phyloP scores from a whole-genome alignment of 2,329 filamentous ascomycete genomes.

The Microsporum canis region DNA sequence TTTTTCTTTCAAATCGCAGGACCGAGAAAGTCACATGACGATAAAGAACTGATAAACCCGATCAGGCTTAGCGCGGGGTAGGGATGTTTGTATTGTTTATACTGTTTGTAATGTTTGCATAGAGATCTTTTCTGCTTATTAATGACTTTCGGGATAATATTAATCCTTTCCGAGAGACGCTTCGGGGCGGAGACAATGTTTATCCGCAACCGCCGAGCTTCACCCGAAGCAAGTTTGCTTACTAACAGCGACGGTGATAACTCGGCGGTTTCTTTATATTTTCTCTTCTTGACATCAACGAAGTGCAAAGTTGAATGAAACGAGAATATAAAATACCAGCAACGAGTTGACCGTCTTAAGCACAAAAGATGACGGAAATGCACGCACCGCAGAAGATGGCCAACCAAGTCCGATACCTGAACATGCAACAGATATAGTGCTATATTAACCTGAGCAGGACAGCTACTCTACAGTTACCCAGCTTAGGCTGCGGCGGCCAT shows the following conservation, averaged over 20 bases:
- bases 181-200: not conserved
- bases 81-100: not conserved
- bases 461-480: too few relatives aligned
- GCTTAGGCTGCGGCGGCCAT: not conserved
- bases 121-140: not conserved
- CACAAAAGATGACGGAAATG: too few relatives aligned
- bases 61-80: not conserved
- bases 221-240: not conserved
- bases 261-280: not conserved
- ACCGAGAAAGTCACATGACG: not conserved
- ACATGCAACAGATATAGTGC: too few relatives aligned
- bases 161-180: not conserved
- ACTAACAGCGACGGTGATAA: not conserved
- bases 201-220: not conserved
- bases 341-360: too few relatives aligned
- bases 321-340: too few relatives aligned
- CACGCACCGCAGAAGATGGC: too few relatives aligned
- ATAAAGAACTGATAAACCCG: not conserved
- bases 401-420: too few relatives aligned
- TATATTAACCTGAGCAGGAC: too few relatives aligned
- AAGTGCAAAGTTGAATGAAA: too few relatives aligned
- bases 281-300: not conserved
- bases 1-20: not conserved
- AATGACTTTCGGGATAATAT: not conserved
- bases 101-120: not conserved